Conservation (phyloP, 768 basidiomycete genomes). For the Pulveroboletus ravenelii region DNA sequence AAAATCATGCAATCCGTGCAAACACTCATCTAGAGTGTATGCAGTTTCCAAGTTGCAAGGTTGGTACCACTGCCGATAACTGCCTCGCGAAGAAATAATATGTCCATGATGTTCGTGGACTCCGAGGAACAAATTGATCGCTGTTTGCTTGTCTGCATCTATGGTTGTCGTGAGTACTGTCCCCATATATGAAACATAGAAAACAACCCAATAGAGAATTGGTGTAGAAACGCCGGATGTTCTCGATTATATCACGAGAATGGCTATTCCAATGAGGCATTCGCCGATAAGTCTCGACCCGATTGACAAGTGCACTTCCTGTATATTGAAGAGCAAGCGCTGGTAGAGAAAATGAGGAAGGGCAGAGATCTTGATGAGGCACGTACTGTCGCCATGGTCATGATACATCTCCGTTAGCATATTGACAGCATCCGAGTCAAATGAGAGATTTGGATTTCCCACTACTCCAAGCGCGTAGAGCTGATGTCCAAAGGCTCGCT, state of each 20-base stretch:
- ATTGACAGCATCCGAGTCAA: slow-evolving; percentile 92
- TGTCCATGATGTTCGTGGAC: slow-evolving; percentile 55
- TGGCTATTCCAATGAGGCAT: slow-evolving; percentile 98
- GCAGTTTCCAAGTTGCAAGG: slow-evolving; percentile 62
- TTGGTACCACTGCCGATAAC: slow-evolving; percentile 85
- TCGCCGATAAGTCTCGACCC: slow-evolving; percentile 91
- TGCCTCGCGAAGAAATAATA: slow-evolving; percentile 50
- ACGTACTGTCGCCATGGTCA: slow-evolving; percentile 90
- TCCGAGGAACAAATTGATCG: slow-evolving; percentile 96
- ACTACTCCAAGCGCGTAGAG: slow-evolving; percentile 91
- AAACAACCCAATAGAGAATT: slow-evolving; percentile 80
- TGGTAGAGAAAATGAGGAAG: slow-evolving; percentile 26
- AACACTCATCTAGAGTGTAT: slow-evolving; percentile 65
- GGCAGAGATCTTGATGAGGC: background rate
- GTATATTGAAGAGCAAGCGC: slow-evolving; percentile 96
- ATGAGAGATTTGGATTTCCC: slow-evolving; percentile 76
- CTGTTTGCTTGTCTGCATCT: slow-evolving; percentile 97
- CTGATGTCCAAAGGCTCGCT: slow-evolving; percentile 91
- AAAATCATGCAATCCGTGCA: slow-evolving; percentile 55
- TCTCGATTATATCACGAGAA: slow-evolving; percentile 93
- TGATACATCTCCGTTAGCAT: slow-evolving; percentile 99
- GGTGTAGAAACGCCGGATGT: slow-evolving; percentile 89
- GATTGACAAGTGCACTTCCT: slow-evolving; percentile 91
- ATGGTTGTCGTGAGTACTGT: slow-evolving; percentile 1
- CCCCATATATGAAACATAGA: background rate